These are phyloP conservation scores for Annulohypoxylon maeteangense DNA, from an alignment of 495 filamentous ascomycete species.

Conservation along the genomic window DNA sequence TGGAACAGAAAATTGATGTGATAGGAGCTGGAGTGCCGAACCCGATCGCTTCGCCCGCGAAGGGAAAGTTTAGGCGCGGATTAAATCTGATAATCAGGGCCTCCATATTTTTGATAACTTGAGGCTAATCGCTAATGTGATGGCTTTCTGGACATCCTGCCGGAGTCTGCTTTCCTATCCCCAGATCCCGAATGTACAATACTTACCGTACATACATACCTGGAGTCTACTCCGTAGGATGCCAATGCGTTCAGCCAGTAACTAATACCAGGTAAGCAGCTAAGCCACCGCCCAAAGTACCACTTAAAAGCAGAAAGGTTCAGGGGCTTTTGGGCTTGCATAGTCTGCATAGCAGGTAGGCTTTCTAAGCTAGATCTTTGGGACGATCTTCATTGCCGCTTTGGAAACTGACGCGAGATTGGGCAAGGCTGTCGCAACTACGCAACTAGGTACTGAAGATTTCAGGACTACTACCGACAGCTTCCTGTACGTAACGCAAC, in stretches of 20 bases:
- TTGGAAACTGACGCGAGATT: slow-evolving; percentile 32
- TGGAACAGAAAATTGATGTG: neutral
- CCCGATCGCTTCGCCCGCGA: neutral
- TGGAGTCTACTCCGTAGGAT: too few species aligned
- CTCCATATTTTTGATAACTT: slow-evolving; percentile 25
- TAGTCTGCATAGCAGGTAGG: slow-evolving; percentile 9
- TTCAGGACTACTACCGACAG: slow-evolving; percentile 18
- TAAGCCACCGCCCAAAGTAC: slow-evolving; percentile 13
- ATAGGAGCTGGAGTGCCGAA: neutral
- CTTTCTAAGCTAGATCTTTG: slow-evolving; percentile 40
- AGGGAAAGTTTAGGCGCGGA: slow-evolving; percentile 3
- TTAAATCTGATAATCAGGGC: slow-evolving; percentile 11
- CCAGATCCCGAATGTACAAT: slow-evolving; percentile 9
- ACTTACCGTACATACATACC: too few species aligned
- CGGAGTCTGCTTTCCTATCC: slow-evolving; percentile 25
- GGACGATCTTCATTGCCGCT: slow-evolving; percentile 43
- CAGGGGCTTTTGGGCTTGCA: slow-evolving; percentile 15
- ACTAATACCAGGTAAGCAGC: neutral
- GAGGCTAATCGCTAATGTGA: slow-evolving; percentile 41
- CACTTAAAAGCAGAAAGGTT: slow-evolving; percentile 21
- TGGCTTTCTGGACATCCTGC: neutral
- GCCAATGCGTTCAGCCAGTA: slow-evolving; percentile 7
- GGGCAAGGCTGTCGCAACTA: slow-evolving; percentile 31
- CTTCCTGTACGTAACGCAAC: neutral
- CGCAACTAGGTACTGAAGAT: too few species aligned